A percentile compares a stretch with the other conserved stretches of the same genome.
Evolutionary conservation across 176 grass and related monocot genomes (phyloP).

Genomic region (Oropetium thomaeum): DNA sequence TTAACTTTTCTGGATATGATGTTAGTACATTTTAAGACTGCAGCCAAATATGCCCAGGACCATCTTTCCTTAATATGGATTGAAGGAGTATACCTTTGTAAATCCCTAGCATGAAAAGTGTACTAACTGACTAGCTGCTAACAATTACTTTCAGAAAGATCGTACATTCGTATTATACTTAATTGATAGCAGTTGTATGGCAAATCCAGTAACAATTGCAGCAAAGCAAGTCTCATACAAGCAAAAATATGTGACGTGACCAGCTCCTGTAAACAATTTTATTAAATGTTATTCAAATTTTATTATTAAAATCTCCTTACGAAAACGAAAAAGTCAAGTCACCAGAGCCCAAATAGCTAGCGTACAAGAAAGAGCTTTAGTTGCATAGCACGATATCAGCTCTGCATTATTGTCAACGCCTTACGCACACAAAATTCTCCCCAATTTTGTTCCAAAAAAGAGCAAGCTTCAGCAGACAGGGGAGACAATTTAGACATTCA

Average conservation of each 20-base stretch:
- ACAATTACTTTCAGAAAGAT: not conserved
- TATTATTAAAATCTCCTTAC: not conserved
- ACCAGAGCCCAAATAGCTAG: slow-evolving; percentile 28
- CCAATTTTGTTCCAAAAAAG: not conserved
- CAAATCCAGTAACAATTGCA: not conserved
- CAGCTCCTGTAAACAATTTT: not conserved
- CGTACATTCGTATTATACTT: not conserved
- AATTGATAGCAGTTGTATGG: slow-evolving; percentile 5
- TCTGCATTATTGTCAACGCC: slow-evolving; percentile 16
- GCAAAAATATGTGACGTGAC: not conserved
- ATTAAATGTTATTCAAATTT: not conserved
- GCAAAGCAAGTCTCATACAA: not conserved
- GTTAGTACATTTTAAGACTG: not conserved
- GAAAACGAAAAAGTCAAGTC: not conserved
- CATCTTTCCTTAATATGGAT: not conserved
- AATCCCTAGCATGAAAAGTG: not conserved
- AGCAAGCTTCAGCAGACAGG: not conserved
- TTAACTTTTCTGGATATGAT: slow-evolving; percentile 3
- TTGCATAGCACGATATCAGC: not conserved
- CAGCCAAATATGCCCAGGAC: not conserved
- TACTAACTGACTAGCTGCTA: not conserved
- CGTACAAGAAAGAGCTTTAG: slow-evolving; percentile 42
- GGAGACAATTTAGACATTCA: slow-evolving; percentile 24
- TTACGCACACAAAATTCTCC: not conserved
- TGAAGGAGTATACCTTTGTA: not conserved